Conservation (phyloP, 176 grass and related monocot genomes). For the Oryza glaberrima region DNA sequence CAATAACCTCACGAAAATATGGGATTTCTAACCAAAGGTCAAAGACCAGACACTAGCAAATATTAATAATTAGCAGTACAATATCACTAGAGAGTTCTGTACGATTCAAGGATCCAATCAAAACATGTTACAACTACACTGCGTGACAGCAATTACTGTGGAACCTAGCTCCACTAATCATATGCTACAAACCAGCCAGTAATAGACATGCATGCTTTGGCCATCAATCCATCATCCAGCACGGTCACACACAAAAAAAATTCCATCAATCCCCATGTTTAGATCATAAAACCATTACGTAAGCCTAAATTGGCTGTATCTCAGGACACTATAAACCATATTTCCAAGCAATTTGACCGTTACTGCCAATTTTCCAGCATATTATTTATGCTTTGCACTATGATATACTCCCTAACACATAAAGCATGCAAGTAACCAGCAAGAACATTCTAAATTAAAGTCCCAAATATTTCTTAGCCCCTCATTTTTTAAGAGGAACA, state of each 20-base stretch:
- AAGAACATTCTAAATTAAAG: background rate
- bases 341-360: background rate
- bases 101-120: no score
- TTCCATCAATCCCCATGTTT: background rate
- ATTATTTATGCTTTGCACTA: background rate
- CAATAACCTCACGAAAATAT: slow-evolving; percentile 91
- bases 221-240: background rate
- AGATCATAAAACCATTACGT: background rate
- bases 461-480: background rate
- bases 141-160: no score
- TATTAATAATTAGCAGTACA: slow-evolving; percentile 16
- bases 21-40: slow-evolving; percentile 77
- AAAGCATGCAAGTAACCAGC: background rate
- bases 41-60: slow-evolving; percentile 43
- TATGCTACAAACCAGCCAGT: slow-evolving; percentile 15
- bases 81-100: background rate
- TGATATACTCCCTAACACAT: background rate
- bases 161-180: background rate
- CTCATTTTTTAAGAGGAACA: background rate
- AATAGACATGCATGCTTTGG: background rate
- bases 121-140: background rate
- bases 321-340: background rate
- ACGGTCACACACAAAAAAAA: background rate
- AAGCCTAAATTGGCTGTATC: no score
- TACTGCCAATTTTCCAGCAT: background rate